Evolutionary conservation across 768 basidiomycete species (phyloP).

Genomic region (Pisolithus orientalis): DNA sequence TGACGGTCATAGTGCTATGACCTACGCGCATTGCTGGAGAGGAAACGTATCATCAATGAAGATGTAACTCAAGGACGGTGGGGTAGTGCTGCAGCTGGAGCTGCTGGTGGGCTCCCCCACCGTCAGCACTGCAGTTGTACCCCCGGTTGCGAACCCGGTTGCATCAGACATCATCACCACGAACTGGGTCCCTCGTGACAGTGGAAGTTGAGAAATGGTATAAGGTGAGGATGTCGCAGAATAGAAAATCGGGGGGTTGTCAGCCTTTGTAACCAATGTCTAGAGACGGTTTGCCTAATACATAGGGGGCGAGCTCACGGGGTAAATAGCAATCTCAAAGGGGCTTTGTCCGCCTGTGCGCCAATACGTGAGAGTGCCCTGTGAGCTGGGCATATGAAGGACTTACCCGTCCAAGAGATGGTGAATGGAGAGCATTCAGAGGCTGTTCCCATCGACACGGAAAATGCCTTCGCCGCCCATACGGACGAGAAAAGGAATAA

Average conservation of each 20-base stretch:
- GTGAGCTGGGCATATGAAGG: background rate
- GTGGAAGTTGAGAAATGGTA: no score
- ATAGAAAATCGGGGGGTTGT: slow-evolving; percentile 15
- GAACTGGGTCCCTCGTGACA: no score
- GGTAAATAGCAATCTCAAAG: slow-evolving; percentile 30
- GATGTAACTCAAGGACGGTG: slow-evolving; percentile 50
- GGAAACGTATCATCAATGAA: slow-evolving; percentile 47
- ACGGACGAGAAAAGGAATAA: slow-evolving; percentile 9
- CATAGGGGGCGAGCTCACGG: slow-evolving; percentile 31
- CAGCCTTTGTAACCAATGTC: slow-evolving; percentile 34
- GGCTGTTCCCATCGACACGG: slow-evolving; percentile 45
- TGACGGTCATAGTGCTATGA: background rate
- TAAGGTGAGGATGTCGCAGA: no score
- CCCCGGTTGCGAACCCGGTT: no score
- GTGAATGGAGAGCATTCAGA: slow-evolving; percentile 47
- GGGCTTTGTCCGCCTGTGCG: slow-evolving; percentile 42
- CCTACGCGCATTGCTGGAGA: slow-evolving; percentile 17
- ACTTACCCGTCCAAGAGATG: no score
- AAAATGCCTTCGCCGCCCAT: slow-evolving; percentile 14
- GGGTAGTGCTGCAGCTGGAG: slow-evolving; percentile 11
- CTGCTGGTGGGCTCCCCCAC: no score
- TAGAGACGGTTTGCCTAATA: background rate
- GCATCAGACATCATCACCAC: no score
- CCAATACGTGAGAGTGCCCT: background rate
- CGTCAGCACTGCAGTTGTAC: no score